Evolutionary conservation across 176 grass and related monocot genomes (phyloP), one percentile per base, ranked within the genome.

Genomic region (Oropetium thomaeum): DNA sequence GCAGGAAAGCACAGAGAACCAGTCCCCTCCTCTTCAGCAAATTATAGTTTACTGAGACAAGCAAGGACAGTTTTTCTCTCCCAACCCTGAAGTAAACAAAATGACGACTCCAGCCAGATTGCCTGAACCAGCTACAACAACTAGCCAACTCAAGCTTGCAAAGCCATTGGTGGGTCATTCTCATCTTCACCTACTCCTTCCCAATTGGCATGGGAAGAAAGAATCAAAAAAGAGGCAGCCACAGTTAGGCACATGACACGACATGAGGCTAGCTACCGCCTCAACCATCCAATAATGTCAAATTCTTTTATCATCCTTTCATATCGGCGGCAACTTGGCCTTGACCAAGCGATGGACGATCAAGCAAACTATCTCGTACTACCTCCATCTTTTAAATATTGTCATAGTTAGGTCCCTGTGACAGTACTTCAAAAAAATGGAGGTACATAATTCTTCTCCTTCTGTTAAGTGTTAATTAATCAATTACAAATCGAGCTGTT

Each of bases 1-100:
- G 65, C 78, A 65, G 55, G 22, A 63, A 49, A 76, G 67, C 25
- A 40, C 25, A 67, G 51, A 47, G 85, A 87, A 77, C 40, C 45
- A 69, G 73, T 67, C 85, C 52, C 33, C 15, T n/a, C 32, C 7
- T 38, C 23, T 35, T 5, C 14, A 28, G 7, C 61, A 78, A 30
- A 15, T n/a, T n/a, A n/a, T n/a, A 23, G 40, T 39, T 51, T 41
- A 48, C 27, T 82, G 57, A 26, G 52, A 74, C 76, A 82, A 54
- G 42, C 19, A 72, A 73, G n/a, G 10, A 19, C 30, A 35, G 11
- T 15, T n/a, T 55, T 22, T 12, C 15, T 37, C 6, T 28, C 32
- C 11, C 29, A 43, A 53, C 38, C 60, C 26, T 29, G 73, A 15
- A 51, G 51, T 49, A 63, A 55, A 39, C 73, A 72, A 4, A 53